Conservation (phyloP, 129 eudicot genomes). For the Heracleum sosnowskyi region DNA sequence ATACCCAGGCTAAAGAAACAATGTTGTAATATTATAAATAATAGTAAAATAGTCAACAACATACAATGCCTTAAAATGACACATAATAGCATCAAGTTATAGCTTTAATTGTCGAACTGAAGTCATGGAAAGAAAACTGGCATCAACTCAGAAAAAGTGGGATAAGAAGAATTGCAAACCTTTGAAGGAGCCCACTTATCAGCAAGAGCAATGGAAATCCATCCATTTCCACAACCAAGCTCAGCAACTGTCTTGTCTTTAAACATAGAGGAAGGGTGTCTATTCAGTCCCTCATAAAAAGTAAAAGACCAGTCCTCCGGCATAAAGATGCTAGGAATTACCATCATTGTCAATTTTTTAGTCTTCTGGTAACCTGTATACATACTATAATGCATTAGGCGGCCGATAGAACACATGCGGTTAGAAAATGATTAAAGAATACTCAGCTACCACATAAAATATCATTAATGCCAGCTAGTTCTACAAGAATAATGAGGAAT, state of each 20-base stretch:
- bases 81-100: background rate
- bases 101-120: background rate
- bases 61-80: background rate
- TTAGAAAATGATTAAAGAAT: background rate
- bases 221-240: conserved; percentile 98
- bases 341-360: conserved; percentile 86
- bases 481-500: background rate
- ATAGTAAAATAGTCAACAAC: background rate
- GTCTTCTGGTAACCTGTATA: conserved; percentile 53
- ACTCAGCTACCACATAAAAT: background rate
- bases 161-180: conserved; percentile 31
- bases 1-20: background rate
- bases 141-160: conserved; percentile 5
- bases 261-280: conserved; percentile 87
- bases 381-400: background rate
- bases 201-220: conserved; percentile 97
- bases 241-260: conserved; percentile 85
- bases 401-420: background rate
- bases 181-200: conserved; percentile 82
- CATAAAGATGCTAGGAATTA: conserved; percentile 91
- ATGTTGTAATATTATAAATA: background rate
- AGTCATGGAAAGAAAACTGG: background rate
- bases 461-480: background rate
- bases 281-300: conserved; percentile 82
- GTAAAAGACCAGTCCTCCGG: conserved; percentile 99